Conservation (phyloP, 2,329 filamentous ascomycete genomes). For the Elsinoe australis region DNA sequence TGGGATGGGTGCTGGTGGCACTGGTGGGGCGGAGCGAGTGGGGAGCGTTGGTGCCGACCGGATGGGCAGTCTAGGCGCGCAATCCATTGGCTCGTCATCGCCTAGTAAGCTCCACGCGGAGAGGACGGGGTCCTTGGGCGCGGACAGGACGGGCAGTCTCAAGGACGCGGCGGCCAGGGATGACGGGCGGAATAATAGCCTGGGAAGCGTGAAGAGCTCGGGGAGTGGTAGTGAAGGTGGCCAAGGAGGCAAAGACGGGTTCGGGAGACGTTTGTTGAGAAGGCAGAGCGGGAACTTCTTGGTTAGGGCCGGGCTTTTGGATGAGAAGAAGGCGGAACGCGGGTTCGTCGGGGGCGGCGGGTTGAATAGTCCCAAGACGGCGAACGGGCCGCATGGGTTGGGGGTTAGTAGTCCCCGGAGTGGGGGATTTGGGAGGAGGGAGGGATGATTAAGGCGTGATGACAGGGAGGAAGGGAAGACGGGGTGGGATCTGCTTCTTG, state of each 20-base stretch:
- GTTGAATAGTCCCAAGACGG: not conserved
- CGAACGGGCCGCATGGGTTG: not conserved
- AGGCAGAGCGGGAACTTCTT: constrained; percentile 13
- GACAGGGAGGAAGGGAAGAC: not conserved
- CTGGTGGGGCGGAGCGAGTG: not conserved
- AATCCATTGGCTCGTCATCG: no score
- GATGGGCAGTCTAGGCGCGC: constrained; percentile 1
- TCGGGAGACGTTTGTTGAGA: constrained; percentile 8
- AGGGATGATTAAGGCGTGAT: not conserved
- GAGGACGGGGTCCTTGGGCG: no score
- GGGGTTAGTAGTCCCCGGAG: constrained; percentile 11
- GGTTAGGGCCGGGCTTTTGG: constrained; percentile 9
- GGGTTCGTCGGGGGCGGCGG: not conserved
- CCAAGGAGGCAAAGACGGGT: constrained; percentile 7
- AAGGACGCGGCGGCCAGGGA: not conserved
- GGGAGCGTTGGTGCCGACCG: no score
- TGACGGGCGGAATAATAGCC: not conserved
- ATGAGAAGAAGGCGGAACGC: constrained; percentile 12
- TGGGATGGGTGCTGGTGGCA: not conserved
- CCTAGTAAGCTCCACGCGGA: no score
- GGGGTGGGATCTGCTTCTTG: no score
- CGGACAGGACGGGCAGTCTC: not conserved
- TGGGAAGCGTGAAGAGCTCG: not conserved
- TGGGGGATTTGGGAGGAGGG: constrained; percentile 12
- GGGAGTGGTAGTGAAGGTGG: constrained; percentile 4